phyloP scores from a whole-genome alignment of 73 alveolate genomes.

The Effrenium voratum region DNA sequence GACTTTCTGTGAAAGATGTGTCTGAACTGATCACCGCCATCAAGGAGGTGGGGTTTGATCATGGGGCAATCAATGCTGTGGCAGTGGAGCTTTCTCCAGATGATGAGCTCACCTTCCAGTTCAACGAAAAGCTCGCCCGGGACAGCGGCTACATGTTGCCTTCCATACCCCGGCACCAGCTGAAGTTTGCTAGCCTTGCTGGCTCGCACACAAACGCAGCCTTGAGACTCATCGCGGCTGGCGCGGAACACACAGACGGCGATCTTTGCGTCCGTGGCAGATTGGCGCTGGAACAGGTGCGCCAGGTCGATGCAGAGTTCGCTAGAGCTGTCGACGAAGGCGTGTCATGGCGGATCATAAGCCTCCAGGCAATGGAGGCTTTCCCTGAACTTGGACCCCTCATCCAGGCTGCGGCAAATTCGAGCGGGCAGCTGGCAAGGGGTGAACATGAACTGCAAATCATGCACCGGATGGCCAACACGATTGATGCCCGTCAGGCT shows the following conservation, averaged over 20 bases:
- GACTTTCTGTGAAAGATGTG: neutral
- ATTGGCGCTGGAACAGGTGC: neutral
- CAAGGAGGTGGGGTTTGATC: neutral
- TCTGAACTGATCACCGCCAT: neutral
- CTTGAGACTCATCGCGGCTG: neutral
- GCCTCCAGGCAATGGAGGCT: neutral
- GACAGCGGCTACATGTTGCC: neutral
- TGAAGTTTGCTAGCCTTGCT: neutral
- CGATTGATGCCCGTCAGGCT: neutral
- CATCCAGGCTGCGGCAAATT: neutral
- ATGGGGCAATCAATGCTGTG: neutral
- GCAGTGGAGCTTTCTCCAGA: neutral
- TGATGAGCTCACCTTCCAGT: neutral
- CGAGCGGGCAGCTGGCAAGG: neutral
- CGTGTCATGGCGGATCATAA: constrained; percentile 1
- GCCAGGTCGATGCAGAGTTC: neutral
- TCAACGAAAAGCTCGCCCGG: neutral
- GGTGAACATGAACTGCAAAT: constrained; percentile 12
- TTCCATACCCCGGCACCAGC: neutral
- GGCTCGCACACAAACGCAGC: neutral
- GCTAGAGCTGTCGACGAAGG: neutral
- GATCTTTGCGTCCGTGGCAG: neutral
- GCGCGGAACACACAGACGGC: neutral
- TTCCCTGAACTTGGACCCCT: neutral
- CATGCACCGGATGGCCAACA: neutral